phyloP scores from a whole-genome alignment of 2,329 filamentous ascomycete genomes.

The Sporothrix mexicana region DNA sequence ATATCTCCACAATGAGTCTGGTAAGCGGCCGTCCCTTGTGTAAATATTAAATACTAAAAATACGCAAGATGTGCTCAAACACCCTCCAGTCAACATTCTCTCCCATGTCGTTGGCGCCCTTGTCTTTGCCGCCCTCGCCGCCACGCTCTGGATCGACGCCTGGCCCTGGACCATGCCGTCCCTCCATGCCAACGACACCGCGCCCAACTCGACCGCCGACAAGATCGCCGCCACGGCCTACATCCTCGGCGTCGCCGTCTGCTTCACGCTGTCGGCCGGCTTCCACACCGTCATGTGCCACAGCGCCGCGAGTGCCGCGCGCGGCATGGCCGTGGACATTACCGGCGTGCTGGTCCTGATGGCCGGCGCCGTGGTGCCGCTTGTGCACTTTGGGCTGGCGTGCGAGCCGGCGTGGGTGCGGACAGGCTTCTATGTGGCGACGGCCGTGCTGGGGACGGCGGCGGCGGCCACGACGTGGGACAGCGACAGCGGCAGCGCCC shows the following conservation, averaged over 20 bases:
- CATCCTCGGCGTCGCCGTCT: constrained; percentile 52
- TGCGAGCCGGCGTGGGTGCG: constrained; percentile 44
- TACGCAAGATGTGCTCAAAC: neutral
- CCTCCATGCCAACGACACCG: neutral
- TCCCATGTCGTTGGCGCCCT: constrained; percentile 52
- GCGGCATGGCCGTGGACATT: constrained; percentile 66
- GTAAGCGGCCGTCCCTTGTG: constrained; percentile 32
- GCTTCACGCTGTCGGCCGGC: constrained; percentile 53
- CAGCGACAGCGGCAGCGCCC: no score
- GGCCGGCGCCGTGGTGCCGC: constrained; percentile 65
- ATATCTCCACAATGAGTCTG: constrained; percentile 43
- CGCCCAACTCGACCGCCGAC: constrained; percentile 19
- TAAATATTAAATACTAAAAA: neutral
- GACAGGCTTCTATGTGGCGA: constrained; percentile 47
- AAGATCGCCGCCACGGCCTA: constrained; percentile 42
- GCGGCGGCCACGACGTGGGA: constrained; percentile 44
- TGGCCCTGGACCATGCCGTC: constrained; percentile 24
- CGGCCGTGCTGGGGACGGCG: constrained; percentile 45
- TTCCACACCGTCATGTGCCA: constrained; percentile 65
- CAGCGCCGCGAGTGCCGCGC: constrained; percentile 53
- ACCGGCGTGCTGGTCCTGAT: constrained; percentile 66
- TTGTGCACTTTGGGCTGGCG: constrained; percentile 62
- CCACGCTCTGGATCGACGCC: constrained; percentile 44
- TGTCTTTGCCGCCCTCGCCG: constrained; percentile 49
- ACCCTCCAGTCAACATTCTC: constrained; percentile 52